Evolutionary conservation across 768 basidiomycete species (phyloP).

Genomic region (Paxillus rubicundulus): DNA sequence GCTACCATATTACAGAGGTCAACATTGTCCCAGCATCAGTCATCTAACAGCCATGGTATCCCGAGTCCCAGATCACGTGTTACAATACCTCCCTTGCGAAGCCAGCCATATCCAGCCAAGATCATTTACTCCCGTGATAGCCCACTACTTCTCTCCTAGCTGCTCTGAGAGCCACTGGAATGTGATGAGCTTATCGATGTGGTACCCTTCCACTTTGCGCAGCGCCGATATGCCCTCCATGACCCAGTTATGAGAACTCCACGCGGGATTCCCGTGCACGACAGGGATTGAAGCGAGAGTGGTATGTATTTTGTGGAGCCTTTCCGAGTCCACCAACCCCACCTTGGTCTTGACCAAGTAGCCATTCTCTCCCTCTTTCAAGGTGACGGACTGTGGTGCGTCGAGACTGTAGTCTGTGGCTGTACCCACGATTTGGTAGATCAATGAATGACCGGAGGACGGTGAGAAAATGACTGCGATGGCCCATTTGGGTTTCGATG

Average conservation of each 20-base stretch:
- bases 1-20: slow-evolving; percentile 9
- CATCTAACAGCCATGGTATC: slow-evolving; percentile 24
- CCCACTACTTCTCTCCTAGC: slow-evolving; percentile 23
- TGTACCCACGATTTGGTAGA: slow-evolving; percentile 32
- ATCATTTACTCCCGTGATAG: not conserved
- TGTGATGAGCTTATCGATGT: slow-evolving; percentile 30
- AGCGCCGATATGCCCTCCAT: slow-evolving; percentile 31
- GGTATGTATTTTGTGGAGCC: slow-evolving; percentile 25
- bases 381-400: slow-evolving; percentile 32
- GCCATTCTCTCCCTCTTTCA: slow-evolving; percentile 29
- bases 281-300: slow-evolving; percentile 27
- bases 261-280: slow-evolving; percentile 25
- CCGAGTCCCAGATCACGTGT: slow-evolving; percentile 10
- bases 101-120: not conserved
- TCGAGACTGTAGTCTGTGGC: slow-evolving; percentile 29
- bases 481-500: slow-evolving; percentile 22
- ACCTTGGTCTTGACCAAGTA: slow-evolving; percentile 22
- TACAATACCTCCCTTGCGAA: not conserved
- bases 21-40: slow-evolving; percentile 19
- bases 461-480: slow-evolving; percentile 29
- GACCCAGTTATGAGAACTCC: slow-evolving; percentile 31
- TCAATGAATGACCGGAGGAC: slow-evolving; percentile 27
- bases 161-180: slow-evolving; percentile 28
- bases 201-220: slow-evolving; percentile 27
- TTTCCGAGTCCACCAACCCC: slow-evolving; percentile 29